Evolutionary conservation across 192 early-diverging fungal species (phyloP).

Genomic region (Irineochytrium annulatum): DNA sequence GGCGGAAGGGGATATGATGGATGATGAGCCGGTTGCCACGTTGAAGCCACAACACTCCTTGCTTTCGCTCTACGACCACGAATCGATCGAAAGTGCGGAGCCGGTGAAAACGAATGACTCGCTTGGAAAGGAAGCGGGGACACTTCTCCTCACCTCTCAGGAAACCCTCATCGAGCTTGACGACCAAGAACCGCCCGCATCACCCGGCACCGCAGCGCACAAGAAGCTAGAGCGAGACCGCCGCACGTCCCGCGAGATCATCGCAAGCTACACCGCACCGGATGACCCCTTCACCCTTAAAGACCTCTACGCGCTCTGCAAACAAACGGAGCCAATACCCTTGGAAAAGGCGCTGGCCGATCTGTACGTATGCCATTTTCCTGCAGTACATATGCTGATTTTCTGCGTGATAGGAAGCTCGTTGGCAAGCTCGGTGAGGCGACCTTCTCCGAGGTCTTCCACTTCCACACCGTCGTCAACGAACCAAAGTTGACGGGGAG

Average conservation of each 20-base stretch:
- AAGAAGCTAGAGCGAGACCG: background rate
- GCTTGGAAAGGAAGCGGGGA: no score
- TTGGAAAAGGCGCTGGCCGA: slow-evolving; percentile 9
- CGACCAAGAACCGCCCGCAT: background rate
- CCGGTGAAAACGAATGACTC: no score
- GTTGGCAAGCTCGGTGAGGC: slow-evolving; percentile 76
- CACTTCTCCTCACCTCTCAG: no score
- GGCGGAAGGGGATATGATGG: background rate
- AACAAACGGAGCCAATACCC: slow-evolving; percentile 9
- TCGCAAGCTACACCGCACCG: background rate
- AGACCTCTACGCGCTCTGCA: slow-evolving; percentile 3
- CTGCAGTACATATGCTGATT: background rate
- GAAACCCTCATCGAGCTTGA: background rate
- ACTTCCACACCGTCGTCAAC: slow-evolving; percentile 16
- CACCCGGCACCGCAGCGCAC: background rate
- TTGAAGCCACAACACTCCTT: background rate
- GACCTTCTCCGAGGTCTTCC: slow-evolving; percentile 77
- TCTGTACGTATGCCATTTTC: slow-evolving; percentile 1
- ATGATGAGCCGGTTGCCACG: background rate
- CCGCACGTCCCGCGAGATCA: background rate
- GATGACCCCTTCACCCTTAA: background rate
- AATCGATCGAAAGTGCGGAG: background rate
- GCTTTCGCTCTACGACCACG: background rate
- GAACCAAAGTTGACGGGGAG: no score
- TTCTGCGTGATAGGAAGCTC: slow-evolving; percentile 9